These are phyloP conservation scores for Nigrospora sphaerica DNA, from an alignment of 2,329 filamentous ascomycete species.

Conservation along the genomic window DNA sequence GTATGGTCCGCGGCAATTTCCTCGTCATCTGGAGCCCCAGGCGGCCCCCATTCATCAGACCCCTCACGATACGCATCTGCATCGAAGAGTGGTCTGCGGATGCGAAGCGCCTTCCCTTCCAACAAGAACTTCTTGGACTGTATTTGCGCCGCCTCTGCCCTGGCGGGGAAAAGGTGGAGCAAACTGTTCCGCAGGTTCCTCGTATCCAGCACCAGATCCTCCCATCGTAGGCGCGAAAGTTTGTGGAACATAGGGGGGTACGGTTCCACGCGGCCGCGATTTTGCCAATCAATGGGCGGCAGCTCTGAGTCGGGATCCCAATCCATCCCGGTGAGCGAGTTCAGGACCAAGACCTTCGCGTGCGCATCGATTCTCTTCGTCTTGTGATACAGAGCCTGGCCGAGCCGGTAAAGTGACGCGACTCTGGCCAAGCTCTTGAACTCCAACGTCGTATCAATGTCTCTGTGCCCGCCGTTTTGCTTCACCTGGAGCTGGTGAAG, in stretches of 20 bases:
- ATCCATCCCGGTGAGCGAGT: constrained; percentile 13
- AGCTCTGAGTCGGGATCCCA: constrained; percentile 11
- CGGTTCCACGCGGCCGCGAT: constrained; percentile 1
- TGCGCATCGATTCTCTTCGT: constrained; percentile 8
- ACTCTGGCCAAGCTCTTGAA: constrained; percentile 7
- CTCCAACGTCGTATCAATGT: background rate
- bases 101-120: background rate
- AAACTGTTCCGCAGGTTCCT: constrained; percentile 5
- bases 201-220: constrained; percentile 6
- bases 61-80: too few species aligned
- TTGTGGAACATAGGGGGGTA: constrained; percentile 12
- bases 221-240: constrained; percentile 11
- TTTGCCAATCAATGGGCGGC: constrained; percentile 3
- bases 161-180: too few species aligned
- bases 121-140: background rate
- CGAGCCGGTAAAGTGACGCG: constrained; percentile 11
- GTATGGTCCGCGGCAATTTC: too few species aligned
- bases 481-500: background rate
- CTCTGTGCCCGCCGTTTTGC: background rate
- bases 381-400: constrained; percentile 10
- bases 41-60: too few species aligned
- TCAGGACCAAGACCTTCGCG: constrained; percentile 12
- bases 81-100: too few species aligned
- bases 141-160: background rate
- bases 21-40: too few species aligned